These are phyloP conservation scores for Phyllosticta capitalensis DNA, from an alignment of 2,329 filamentous ascomycete genomes.

Conservation along the genomic window DNA sequence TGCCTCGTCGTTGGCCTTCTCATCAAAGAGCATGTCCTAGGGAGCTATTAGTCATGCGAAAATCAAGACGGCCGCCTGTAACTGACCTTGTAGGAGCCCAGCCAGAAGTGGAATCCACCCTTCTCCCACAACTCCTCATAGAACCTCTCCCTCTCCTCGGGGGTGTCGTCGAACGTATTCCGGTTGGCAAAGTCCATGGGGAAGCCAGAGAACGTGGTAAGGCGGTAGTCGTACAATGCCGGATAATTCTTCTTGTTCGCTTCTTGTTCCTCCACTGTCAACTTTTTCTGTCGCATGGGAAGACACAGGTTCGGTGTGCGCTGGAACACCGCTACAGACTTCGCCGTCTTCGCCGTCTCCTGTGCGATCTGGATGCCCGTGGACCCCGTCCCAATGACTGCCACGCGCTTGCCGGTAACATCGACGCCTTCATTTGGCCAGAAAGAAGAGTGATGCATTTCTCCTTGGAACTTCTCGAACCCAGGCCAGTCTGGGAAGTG, in stretches of 20 bases:
- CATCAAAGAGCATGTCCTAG: slow-evolving; percentile 30
- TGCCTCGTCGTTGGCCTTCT: slow-evolving; percentile 33
- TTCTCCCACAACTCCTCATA: slow-evolving; percentile 33
- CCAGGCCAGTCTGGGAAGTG: slow-evolving; percentile 53
- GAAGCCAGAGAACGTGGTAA: slow-evolving; percentile 43
- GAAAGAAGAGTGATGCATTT: slow-evolving; percentile 50
- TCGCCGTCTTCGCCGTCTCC: slow-evolving; percentile 46
- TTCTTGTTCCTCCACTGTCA: slow-evolving; percentile 45
- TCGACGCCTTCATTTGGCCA: slow-evolving; percentile 51
- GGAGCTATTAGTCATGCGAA: background rate
- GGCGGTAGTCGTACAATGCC: slow-evolving; percentile 43
- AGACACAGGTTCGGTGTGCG: slow-evolving; percentile 57
- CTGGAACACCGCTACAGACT: slow-evolving; percentile 50
- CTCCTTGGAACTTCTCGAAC: slow-evolving; percentile 50
- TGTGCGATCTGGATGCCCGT: slow-evolving; percentile 57
- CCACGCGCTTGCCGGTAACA: slow-evolving; percentile 49
- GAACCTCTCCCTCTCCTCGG: slow-evolving; percentile 35
- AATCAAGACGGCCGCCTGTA: background rate
- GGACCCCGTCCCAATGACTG: slow-evolving; percentile 55
- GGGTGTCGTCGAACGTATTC: slow-evolving; percentile 40
- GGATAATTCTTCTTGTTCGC: slow-evolving; percentile 31
- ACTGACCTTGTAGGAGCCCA: slow-evolving; percentile 28
- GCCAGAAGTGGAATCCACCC: slow-evolving; percentile 34
- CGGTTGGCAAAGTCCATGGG: slow-evolving; percentile 46
- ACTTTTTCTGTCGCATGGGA: slow-evolving; percentile 46